Conservation (phyloP, 108 stramenopile genomes). For the Stephanodiscus triporus region DNA sequence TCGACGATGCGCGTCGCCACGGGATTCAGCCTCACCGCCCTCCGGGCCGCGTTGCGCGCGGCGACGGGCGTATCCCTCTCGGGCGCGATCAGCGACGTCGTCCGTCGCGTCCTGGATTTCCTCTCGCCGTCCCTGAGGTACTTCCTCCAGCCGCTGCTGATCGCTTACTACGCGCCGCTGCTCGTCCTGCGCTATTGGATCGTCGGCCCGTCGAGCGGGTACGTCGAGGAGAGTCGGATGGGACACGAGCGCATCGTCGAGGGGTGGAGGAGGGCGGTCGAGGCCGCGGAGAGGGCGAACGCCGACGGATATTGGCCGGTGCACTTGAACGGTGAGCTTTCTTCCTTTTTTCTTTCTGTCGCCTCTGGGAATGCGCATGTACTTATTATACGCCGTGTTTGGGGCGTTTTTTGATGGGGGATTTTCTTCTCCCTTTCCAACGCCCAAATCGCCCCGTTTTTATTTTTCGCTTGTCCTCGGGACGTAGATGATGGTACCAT, state of each 20-base stretch:
- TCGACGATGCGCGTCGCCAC: constrained; percentile 52
- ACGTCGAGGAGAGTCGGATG: constrained; percentile 42
- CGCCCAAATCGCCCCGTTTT: no score
- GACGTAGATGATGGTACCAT: constrained; percentile 39
- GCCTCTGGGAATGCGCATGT: no score
- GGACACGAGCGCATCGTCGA: constrained; percentile 59
- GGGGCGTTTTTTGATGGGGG: no score
- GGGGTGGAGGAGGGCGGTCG: constrained; percentile 61
- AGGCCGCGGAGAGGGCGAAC: constrained; percentile 51
- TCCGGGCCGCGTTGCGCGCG: constrained; percentile 60
- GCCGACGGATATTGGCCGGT: constrained; percentile 61
- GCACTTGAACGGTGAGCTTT: constrained; percentile 50
- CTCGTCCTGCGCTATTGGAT: constrained; percentile 32
- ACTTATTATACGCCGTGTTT: no score
- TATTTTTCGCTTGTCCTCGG: no score
- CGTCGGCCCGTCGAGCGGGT: constrained; percentile 27
- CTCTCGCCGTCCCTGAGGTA: constrained; percentile 55
- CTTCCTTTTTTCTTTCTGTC: no score
- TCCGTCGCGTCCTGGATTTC: constrained; percentile 14
- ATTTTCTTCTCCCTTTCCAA: no score
- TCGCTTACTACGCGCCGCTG: constrained; percentile 71
- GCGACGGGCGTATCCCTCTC: constrained; percentile 66
- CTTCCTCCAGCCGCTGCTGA: constrained; percentile 71
- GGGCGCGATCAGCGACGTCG: constrained; percentile 12
- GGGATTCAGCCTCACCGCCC: constrained; percentile 69